Base-by-base conservation (phyloP, 2,329 filamentous ascomycete genomes). In the Scedosporium minutisporum region DNA sequence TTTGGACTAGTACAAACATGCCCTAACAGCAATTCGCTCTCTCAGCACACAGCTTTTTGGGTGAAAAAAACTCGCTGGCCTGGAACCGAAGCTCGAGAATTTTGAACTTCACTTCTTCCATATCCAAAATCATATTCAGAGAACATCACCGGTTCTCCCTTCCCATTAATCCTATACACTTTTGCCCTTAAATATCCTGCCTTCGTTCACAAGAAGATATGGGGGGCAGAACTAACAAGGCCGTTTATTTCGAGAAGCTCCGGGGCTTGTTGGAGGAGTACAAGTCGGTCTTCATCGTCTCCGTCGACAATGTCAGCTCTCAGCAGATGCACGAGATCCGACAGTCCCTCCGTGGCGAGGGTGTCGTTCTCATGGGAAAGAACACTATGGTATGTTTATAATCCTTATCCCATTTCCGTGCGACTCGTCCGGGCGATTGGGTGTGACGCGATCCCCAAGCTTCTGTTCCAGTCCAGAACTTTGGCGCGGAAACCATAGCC, bases 241-340 rank as follows among this genome's bases (percentile, higher is more conserved):
- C 91, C 79, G 90, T 78, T 74, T 96, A 99, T 88, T 99, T 99
- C 86, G 93, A 97, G 81, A 97, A 97, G 92, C 92, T 99, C 79
- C 96, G 97, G 89, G 80, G 79, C 80, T 87, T 97, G 79, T 89
- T 99, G 79, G 91, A 97, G 84, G 88, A 92, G 79, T 97, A 96
- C 89, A 87, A 87, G 79, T 93, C 90, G 76, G 90, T 97, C 84
- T 97, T 99, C 91, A 93, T 99, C 80, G 93, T 96, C 79, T 76
- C 87, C 76, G 89, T 93, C 77, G 91, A 97, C 91, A 99, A 97
- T 99, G 95, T 99, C 87, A 91, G 89, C 80, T 99, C 95, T 72
- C 95, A 99, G 88, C 96, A 99, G 88, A 99, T 99, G 96, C 95
- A 99, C 91, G 95, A 99, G 87, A 97, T 99, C 80, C 90, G 95